Conservation (phyloP, 2,329 filamentous ascomycete species). For the Talaromyces amestolkiae region DNA sequence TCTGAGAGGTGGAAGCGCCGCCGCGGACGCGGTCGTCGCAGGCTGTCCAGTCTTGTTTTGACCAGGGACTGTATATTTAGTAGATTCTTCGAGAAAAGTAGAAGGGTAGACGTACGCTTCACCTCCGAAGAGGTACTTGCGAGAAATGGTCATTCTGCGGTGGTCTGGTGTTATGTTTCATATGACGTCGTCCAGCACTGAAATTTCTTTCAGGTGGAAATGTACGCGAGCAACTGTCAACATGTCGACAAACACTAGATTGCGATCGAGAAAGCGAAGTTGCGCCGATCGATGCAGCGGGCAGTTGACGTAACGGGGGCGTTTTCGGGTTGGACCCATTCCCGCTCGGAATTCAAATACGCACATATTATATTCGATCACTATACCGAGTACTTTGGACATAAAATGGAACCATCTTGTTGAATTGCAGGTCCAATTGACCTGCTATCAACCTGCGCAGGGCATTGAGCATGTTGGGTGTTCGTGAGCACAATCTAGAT, state of each 20-base stretch:
- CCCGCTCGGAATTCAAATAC: background rate
- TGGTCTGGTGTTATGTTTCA: background rate
- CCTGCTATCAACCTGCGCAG: background rate
- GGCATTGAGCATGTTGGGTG: background rate
- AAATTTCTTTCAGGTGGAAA: background rate
- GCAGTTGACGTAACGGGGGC: slow-evolving; percentile 9
- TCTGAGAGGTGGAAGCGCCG: slow-evolving; percentile 60
- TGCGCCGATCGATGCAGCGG: background rate
- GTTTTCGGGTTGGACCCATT: background rate
- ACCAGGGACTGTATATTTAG: slow-evolving; percentile 10
- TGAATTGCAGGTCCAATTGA: background rate
- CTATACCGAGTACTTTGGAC: too few relatives aligned
- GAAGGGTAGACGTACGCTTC: slow-evolving; percentile 1
- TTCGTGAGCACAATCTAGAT: background rate
- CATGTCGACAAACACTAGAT: background rate
- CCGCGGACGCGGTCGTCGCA: slow-evolving; percentile 77
- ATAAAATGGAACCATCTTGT: background rate
- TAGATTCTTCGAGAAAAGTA: too few relatives aligned
- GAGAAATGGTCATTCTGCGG: slow-evolving; percentile 5
- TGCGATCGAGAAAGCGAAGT: background rate
- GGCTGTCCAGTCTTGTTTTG: slow-evolving; percentile 58
- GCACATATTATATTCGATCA: background rate
- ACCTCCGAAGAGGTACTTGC: slow-evolving; percentile 14
- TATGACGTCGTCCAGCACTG: background rate
- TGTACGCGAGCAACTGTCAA: background rate